These are phyloP conservation scores for Strigomonas culicis DNA, from an alignment of 208 protist genomes.

Conservation along the genomic window DNA sequence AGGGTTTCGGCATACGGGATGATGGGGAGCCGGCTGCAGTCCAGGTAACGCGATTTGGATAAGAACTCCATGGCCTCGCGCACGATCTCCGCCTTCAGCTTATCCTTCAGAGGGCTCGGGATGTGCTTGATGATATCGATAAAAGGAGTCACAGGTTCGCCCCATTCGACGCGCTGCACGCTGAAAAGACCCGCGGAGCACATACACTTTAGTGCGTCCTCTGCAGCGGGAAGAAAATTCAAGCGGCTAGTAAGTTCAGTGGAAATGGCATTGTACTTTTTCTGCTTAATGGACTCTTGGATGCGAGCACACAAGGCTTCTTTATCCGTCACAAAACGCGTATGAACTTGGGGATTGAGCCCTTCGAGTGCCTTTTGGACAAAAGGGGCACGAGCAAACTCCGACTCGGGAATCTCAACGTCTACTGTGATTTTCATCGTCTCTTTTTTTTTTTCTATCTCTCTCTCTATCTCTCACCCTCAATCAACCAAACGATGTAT, in stretches of 20 bases:
- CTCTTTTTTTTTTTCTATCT: background rate
- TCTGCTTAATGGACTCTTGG: constrained; percentile 40
- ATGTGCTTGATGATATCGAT: constrained; percentile 54
- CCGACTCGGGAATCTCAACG: constrained; percentile 64
- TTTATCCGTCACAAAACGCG: constrained; percentile 67
- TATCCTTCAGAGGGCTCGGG: constrained; percentile 32
- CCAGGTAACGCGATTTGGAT: constrained; percentile 56
- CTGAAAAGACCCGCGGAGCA: constrained; percentile 70
- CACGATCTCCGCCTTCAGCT: constrained; percentile 59
- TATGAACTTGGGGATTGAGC: constrained; percentile 34
- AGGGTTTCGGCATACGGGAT: constrained; percentile 80
- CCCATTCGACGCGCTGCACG: constrained; percentile 44
- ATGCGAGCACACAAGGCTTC: constrained; percentile 41
- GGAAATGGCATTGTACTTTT: constrained; percentile 49
- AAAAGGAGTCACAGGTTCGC: constrained; percentile 57
- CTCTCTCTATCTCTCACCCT: too few relatives aligned
- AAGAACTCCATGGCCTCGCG: constrained; percentile 66
- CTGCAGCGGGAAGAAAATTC: constrained; percentile 28
- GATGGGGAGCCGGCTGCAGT: constrained; percentile 70
- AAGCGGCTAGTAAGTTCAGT: constrained; percentile 61
- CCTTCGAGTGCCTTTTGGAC: constrained; percentile 53
- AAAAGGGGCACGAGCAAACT: constrained; percentile 40
- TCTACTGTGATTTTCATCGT: constrained; percentile 78
- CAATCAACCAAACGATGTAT: constrained; percentile 6
- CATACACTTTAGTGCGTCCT: constrained; percentile 62